phyloP scores from a whole-genome alignment of 495 filamentous ascomycete species.

The Penicillium steckii region DNA sequence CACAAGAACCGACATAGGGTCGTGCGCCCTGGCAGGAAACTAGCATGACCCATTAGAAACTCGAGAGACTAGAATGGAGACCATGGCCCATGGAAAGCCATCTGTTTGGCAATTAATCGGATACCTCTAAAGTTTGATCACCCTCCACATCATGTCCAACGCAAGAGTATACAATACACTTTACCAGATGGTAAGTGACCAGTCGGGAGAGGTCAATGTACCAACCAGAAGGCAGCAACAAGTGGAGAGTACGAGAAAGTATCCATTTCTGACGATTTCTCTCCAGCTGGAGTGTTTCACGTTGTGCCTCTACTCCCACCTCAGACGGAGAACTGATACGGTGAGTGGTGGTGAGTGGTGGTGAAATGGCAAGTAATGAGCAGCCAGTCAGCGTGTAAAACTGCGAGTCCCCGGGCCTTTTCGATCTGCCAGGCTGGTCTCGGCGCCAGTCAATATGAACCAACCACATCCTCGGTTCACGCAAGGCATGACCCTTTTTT shows the following conservation, averaged over 20 bases:
- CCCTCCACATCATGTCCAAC: conserved; percentile 7
- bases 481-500: conserved; percentile 9
- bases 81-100: conserved; percentile 1
- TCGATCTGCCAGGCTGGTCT: conserved; percentile 14
- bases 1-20: neutral
- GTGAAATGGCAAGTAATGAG: neutral
- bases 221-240: neutral
- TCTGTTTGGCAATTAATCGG: conserved; percentile 22
- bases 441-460: conserved; percentile 18
- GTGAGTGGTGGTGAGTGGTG: conserved; percentile 8
- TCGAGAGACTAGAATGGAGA: conserved; percentile 9
- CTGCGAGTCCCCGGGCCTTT: conserved; percentile 1
- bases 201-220: conserved; percentile 3
- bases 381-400: conserved; percentile 16
- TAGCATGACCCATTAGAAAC: neutral
- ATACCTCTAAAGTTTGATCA: conserved; percentile 20
- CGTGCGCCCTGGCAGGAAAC: neutral
- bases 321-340: neutral
- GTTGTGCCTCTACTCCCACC: conserved; percentile 1
- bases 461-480: conserved; percentile 20
- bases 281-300: conserved; percentile 27
- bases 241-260: conserved; percentile 8
- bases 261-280: conserved; percentile 1
- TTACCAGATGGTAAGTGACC: too few species aligned
- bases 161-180: neutral